Base-by-base conservation (phyloP, 1,284 basidiomycete genomes). In the Puccinia polysora region DNA sequence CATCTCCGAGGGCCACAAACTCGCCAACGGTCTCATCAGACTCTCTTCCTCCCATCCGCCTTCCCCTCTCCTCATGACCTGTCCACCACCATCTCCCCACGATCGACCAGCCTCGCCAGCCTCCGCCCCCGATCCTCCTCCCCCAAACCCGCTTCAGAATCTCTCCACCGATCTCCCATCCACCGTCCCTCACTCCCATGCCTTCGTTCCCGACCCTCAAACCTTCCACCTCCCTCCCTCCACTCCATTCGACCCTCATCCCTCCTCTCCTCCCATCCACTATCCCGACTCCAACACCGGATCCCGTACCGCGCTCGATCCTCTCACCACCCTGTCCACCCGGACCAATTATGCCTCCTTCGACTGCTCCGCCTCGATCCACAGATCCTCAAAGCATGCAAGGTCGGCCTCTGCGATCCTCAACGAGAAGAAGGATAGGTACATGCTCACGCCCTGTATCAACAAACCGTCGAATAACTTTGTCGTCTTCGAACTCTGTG, bases 31-130 rank as follows among this genome's bases (percentile, higher is more conserved):
- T n/a, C n/a, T n/a, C n/a, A n/a, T n/a, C n/a, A n/a, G n/a, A n/a
- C n/a, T n/a, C n/a, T n/a, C n/a, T n/a, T 20, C 89, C 86, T 77
- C 96, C 98, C 80, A 97, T 89, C 81, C 97, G 95, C 79, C 98
- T 95, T 77, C 95, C 95, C 0, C 84, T 98, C 20, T 94, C 90
- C 0, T 85, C 97, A 0, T 84, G 98, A 28, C 87, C 92, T 38
- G 92, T 97, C 0, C 97, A 94, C 76, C 95, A 95, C 2, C 86
- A 97, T 75, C 97, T 94, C 10, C 93, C 97, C 81, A 87, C 97
- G 76, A 95, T 97, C 76, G 88, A 95, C 76, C 86, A 91, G 94
- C 76, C 89, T 90, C 87, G 91, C 92, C 74, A 85, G 85, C 32
- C 50, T 75, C 47, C 25, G 34, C 30, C 32, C 1, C 76, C 74